phyloP scores from a whole-genome alignment of 805 yeast species.

The Yarrowia alimentaria region DNA sequence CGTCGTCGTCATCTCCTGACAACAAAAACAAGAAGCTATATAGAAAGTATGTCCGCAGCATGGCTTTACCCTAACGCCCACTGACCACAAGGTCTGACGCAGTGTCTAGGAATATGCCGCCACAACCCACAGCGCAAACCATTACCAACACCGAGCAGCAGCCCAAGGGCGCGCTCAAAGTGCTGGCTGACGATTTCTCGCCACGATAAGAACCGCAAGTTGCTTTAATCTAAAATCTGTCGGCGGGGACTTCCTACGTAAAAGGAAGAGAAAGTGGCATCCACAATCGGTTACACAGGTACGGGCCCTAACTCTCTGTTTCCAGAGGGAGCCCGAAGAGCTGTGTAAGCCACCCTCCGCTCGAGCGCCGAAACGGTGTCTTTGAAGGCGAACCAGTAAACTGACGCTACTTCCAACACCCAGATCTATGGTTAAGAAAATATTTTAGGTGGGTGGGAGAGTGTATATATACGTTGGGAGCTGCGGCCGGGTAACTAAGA shows the following conservation, averaged over 20 bases:
- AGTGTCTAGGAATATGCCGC: slow-evolving; percentile 99
- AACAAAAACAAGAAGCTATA: too few relatives aligned
- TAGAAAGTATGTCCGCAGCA: slow-evolving; percentile 81
- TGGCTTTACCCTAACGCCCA: slow-evolving; percentile 99
- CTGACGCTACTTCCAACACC: slow-evolving; percentile 26
- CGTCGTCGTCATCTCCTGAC: too few relatives aligned
- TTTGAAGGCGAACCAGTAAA: slow-evolving; percentile 26
- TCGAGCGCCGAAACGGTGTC: slow-evolving; percentile 28
- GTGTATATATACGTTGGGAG: slow-evolving; percentile 1
- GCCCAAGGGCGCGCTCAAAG: slow-evolving; percentile 40
- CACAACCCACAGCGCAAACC: slow-evolving; percentile 47
- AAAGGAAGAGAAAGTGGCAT: slow-evolving; percentile 34
- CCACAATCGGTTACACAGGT: slow-evolving; percentile 31
- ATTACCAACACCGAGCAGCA: slow-evolving; percentile 61
- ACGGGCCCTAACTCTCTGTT: slow-evolving; percentile 34
- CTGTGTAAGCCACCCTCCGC: slow-evolving; percentile 30
- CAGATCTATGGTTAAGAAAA: slow-evolving; percentile 24
- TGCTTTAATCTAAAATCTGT: slow-evolving; percentile 79
- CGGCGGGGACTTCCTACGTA: slow-evolving; percentile 76
- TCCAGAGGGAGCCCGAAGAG: slow-evolving; percentile 34
- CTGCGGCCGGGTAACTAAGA: slow-evolving; percentile 15
- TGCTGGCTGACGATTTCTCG: slow-evolving; percentile 43
- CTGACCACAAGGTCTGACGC: slow-evolving; percentile 89
- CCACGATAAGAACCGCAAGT: slow-evolving; percentile 27
- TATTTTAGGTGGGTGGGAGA: neutral